Base-by-base conservation (phyloP, 805 yeast species). In the Priceomyces carsonii region DNA sequence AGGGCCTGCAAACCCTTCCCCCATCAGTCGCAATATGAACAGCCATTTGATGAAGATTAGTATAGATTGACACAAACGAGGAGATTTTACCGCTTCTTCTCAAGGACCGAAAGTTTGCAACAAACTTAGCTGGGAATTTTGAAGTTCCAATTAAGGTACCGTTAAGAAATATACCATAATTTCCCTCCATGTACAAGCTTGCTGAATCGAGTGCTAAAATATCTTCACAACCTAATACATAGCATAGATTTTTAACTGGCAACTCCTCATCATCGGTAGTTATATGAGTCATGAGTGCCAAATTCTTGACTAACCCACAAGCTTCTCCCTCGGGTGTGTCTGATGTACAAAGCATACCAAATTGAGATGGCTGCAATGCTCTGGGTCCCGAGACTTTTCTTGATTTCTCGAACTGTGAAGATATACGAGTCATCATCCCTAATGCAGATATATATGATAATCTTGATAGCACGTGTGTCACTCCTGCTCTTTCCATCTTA, bases 301-400 rank as follows among this genome's bases (percentile, higher is more conserved):
- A 71, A 57, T 93, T 93, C 66, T 93, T 93, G 23, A 93, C 99
- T 61, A 93, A 75, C 55, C 99, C 99, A 79, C 99, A 93, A 0
- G 99, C 99, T 65, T 93, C 99, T 74, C 99, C 99, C 75, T 93
- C 99, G 1, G 99, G 99, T 0, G 99, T 93, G 75, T 93, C 99
- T 0, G 98, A 86, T 5, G 98, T 88, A 72, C 99, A 93, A 41
- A 93, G 73, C 98, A 93, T 93, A 58, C 99, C 99, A 61, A 93
- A 93, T 67, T 93, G 99, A 2, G 99, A 93, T 8, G 99, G 99
- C 63, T 93, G 99, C 47, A 93, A 73, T 10, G 99, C 97, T 75
- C 99, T 85, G 33, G 99, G 99, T 28, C 99, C 99, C 1, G 96
- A 86, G 26, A 93, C 99, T 61, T 93, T 93, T 66, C 99, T 77